phyloP scores from a whole-genome alignment of 2,329 filamentous ascomycete genomes.

The Pseudogymnoascus sp. region DNA sequence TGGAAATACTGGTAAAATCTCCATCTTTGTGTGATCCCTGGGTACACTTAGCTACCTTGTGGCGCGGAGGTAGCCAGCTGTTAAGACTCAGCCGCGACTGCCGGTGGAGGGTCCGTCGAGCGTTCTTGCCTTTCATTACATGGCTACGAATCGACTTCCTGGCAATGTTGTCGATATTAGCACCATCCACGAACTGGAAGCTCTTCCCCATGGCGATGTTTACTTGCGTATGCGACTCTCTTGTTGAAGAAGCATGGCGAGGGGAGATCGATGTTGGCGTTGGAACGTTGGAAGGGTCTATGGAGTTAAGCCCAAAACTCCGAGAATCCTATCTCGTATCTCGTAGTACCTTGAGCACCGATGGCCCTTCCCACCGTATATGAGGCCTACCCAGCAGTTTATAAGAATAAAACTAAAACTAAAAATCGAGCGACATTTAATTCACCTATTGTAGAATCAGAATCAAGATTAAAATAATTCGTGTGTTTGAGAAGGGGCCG shows the following conservation, averaged over 20 bases:
- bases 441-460: background rate
- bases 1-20: background rate
- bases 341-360: no score
- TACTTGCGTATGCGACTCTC: background rate
- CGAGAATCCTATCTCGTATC: no score
- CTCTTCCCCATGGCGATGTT: background rate
- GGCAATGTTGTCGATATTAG: background rate
- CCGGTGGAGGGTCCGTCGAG: background rate
- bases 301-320: background rate
- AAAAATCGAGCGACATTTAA: no score
- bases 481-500: background rate
- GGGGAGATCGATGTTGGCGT: background rate
- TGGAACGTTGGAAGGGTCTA: background rate
- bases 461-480: background rate
- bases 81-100: background rate
- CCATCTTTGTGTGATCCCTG: background rate
- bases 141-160: background rate
- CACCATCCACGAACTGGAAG: background rate
- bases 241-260: background rate
- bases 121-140: background rate
- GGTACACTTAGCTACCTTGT: background rate
- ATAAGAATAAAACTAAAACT: no score
- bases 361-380: no score
- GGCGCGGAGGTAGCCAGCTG: background rate
- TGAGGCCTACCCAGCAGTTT: no score